Evolutionary conservation across 2,329 filamentous ascomycete species (phyloP).

Genomic region (Neonectria punicea): DNA sequence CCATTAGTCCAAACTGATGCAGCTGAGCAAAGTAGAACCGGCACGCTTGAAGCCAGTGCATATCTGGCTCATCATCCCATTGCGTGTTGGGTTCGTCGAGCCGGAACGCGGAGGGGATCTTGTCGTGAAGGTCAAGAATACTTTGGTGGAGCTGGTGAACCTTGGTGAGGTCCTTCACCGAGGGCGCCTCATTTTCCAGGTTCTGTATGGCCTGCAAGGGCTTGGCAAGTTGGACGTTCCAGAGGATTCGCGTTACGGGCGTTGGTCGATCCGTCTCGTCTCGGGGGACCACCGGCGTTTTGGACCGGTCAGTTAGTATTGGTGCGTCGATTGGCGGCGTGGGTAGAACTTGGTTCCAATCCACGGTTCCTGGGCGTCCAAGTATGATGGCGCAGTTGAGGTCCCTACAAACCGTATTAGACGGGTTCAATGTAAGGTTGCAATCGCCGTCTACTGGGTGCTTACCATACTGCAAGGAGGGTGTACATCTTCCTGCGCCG

Average conservation of each 20-base stretch:
- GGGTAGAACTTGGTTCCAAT: slow-evolving; percentile 58
- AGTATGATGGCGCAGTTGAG: slow-evolving; percentile 64
- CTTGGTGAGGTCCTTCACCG: slow-evolving; percentile 63
- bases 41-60: slow-evolving; percentile 61
- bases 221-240: slow-evolving; percentile 59
- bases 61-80: slow-evolving; percentile 65
- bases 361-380: slow-evolving; percentile 66
- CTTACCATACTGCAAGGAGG: slow-evolving; percentile 57
- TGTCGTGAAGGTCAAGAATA: slow-evolving; percentile 59
- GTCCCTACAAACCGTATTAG: slow-evolving; percentile 55
- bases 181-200: slow-evolving; percentile 66
- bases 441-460: neutral
- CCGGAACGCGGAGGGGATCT: slow-evolving; percentile 64
- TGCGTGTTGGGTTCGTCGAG: slow-evolving; percentile 65
- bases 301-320: slow-evolving; percentile 58
- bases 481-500: slow-evolving; percentile 66
- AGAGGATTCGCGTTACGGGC: slow-evolving; percentile 63
- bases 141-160: slow-evolving; percentile 65
- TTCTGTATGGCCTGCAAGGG: slow-evolving; percentile 64
- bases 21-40: slow-evolving; percentile 60
- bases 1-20: slow-evolving; percentile 65
- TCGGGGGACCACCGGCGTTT: slow-evolving; percentile 59
- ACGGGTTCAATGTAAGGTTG: neutral
- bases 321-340: slow-evolving; percentile 65
- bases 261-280: slow-evolving; percentile 65